Percentiles rank a stretch among this genome's conserved stretches.
Evolutionary conservation across 129 eudicot species (phyloP).

Genomic region (Artemisia annua): DNA sequence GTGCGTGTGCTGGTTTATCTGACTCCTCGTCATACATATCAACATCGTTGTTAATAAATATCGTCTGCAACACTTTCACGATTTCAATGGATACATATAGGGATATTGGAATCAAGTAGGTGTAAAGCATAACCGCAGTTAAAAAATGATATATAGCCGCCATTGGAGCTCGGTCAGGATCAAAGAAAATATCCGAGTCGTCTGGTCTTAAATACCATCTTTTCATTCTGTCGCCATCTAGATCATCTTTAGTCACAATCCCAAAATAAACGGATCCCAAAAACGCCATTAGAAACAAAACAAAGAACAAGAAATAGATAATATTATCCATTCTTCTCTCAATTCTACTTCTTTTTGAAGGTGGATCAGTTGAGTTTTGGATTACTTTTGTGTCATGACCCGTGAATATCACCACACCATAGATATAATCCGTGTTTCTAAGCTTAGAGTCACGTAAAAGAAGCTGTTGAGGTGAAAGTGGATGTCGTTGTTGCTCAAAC

Average conservation of each 20-base stretch:
- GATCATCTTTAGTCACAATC: conserved; percentile 55
- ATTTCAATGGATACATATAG: conserved; percentile 65
- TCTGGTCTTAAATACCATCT: conserved; percentile 83
- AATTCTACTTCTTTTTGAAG: conserved; percentile 88
- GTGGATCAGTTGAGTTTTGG: conserved; percentile 72
- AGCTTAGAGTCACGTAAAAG: conserved; percentile 67
- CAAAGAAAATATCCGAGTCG: conserved; percentile 41
- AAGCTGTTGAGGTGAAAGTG: conserved; percentile 65
- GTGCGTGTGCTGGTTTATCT: conserved; percentile 62
- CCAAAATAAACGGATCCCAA: conserved; percentile 78
- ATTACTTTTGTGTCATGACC: conserved; percentile 63
- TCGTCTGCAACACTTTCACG: conserved; percentile 60
- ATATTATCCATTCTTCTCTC: conserved; percentile 83
- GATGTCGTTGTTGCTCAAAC: conserved; percentile 33
- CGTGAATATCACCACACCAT: conserved; percentile 61
- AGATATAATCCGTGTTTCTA: conserved; percentile 50
- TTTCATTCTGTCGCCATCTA: conserved; percentile 46
- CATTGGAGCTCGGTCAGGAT: conserved; percentile 69
- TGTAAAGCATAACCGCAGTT: conserved; percentile 71
- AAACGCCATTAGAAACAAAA: conserved; percentile 56
- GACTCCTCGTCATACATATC: conserved; percentile 64
- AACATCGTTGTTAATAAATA: conserved; percentile 57
- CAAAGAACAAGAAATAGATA: conserved; percentile 64
- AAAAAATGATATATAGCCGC: conserved; percentile 77
- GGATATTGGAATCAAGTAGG: conserved; percentile 82